Conservation (phyloP, 805 yeast genomes). For the Vanderwaltozyma yarrowii region DNA sequence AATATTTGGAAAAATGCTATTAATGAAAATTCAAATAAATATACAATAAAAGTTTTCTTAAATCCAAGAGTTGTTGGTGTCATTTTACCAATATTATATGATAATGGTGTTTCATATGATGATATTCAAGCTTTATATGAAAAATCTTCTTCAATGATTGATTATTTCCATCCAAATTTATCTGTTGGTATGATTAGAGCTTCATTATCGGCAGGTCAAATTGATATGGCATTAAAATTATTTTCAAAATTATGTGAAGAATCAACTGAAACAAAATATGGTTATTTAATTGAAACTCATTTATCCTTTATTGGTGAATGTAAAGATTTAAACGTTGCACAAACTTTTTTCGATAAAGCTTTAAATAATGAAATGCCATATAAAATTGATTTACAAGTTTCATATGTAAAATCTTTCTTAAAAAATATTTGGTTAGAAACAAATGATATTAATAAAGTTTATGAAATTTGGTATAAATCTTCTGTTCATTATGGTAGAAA, state of each 20-base stretch:
- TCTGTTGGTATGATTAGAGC: constrained; percentile 67
- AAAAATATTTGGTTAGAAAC: constrained; percentile 49
- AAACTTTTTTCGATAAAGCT: constrained; percentile 65
- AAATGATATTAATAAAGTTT: constrained; percentile 46
- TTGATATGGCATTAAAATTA: constrained; percentile 51
- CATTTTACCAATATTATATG: constrained; percentile 55
- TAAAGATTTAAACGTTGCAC: constrained; percentile 60
- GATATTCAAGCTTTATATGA: constrained; percentile 51
- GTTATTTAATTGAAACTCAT: constrained; percentile 63
- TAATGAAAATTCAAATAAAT: constrained; percentile 13
- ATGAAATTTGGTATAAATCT: constrained; percentile 53
- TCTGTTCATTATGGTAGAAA: constrained; percentile 48
- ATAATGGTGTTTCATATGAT: constrained; percentile 49
- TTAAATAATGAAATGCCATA: constrained; percentile 64
- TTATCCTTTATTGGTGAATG: constrained; percentile 69
- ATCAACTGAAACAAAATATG: constrained; percentile 36
- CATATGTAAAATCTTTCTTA: constrained; percentile 56
- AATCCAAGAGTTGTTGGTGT: constrained; percentile 59
- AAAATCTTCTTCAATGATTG: constrained; percentile 29
- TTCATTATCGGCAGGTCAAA: constrained; percentile 53
- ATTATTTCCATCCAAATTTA: constrained; percentile 36
- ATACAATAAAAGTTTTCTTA: constrained; percentile 35
- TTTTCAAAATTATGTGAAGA: constrained; percentile 51
- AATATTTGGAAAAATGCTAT: constrained; percentile 53
- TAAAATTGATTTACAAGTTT: constrained; percentile 58